Conservation (phyloP, 2,329 filamentous ascomycete species). For the Aspergillus udagawae region DNA sequence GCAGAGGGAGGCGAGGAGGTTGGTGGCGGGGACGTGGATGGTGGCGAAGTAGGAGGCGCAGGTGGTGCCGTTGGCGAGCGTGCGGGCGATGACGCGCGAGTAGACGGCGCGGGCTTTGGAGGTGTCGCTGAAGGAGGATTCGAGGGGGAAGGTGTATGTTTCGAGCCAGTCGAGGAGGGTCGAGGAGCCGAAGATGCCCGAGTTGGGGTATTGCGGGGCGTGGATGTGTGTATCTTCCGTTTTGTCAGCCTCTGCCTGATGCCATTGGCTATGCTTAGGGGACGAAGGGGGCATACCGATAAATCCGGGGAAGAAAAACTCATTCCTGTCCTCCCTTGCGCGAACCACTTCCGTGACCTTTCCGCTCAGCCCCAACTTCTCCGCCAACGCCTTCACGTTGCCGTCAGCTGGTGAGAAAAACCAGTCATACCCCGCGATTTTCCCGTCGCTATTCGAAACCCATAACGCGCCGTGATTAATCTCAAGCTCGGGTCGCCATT, state of each 20-base stretch:
- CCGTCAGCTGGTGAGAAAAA: conserved; percentile 18
- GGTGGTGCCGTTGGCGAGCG: conserved; percentile 85
- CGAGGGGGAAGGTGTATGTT: conserved; percentile 91
- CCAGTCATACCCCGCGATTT: conserved; percentile 35
- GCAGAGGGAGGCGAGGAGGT: conserved; percentile 81
- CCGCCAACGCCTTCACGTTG: conserved; percentile 23
- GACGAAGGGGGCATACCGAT: conserved; percentile 32
- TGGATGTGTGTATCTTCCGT: conserved; percentile 85
- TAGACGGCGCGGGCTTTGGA: conserved; percentile 56
- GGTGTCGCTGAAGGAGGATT: conserved; percentile 62
- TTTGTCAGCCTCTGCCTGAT: background rate
- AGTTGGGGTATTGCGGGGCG: conserved; percentile 90
- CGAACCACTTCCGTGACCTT: conserved; percentile 31
- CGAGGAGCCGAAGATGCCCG: conserved; percentile 87
- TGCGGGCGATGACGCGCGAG: conserved; percentile 70
- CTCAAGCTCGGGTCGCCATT: conserved; percentile 47
- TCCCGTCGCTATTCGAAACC: conserved; percentile 31
- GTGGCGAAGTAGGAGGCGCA: conserved; percentile 95
- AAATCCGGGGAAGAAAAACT: conserved; percentile 47
- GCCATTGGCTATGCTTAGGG: background rate
- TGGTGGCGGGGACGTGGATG: conserved; percentile 80
- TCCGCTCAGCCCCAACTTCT: conserved; percentile 30
- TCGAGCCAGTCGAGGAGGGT: conserved; percentile 92
- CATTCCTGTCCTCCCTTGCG: conserved; percentile 38
- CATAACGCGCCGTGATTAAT: conserved; percentile 47